phyloP scores from a whole-genome alignment of 2,329 filamentous ascomycete species.

The Aureobasidium sp. region DNA sequence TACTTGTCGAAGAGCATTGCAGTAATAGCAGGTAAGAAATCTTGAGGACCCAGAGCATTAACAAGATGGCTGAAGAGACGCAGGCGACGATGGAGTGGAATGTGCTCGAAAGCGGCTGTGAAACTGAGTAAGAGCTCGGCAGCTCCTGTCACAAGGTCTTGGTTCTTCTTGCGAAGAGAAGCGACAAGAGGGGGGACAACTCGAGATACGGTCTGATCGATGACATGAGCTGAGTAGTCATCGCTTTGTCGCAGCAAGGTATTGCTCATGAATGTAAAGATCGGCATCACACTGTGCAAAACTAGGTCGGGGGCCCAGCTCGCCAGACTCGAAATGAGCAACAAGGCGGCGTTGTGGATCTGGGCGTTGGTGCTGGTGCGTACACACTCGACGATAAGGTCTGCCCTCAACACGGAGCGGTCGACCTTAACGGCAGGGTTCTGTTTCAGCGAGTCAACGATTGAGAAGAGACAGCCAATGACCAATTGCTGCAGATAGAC shows the following conservation, averaged over 20 bases:
- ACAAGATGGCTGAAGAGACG: constrained; percentile 79
- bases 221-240: constrained; percentile 93
- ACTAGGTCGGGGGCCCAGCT: constrained; percentile 84
- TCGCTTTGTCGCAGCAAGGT: constrained; percentile 88
- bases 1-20: constrained; percentile 90
- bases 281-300: constrained; percentile 95
- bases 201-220: constrained; percentile 85
- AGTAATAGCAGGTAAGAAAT: constrained; percentile 81
- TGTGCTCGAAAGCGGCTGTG: constrained; percentile 91
- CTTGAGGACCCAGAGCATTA: constrained; percentile 73
- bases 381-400: constrained; percentile 89
- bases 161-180: constrained; percentile 70
- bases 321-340: constrained; percentile 81
- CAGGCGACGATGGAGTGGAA: constrained; percentile 77
- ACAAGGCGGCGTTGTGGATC: constrained; percentile 83
- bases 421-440: constrained; percentile 50
- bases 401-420: constrained; percentile 72
- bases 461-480: constrained; percentile 71
- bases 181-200: constrained; percentile 87
- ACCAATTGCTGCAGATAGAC: constrained; percentile 85
- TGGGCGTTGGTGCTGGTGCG: constrained; percentile 86
- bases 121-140: constrained; percentile 93
- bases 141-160: constrained; percentile 71
- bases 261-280: constrained; percentile 96
- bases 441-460: constrained; percentile 62